Conservation (phyloP, 2,329 filamentous ascomycete genomes). For the Decorospora gaudefroyi region DNA sequence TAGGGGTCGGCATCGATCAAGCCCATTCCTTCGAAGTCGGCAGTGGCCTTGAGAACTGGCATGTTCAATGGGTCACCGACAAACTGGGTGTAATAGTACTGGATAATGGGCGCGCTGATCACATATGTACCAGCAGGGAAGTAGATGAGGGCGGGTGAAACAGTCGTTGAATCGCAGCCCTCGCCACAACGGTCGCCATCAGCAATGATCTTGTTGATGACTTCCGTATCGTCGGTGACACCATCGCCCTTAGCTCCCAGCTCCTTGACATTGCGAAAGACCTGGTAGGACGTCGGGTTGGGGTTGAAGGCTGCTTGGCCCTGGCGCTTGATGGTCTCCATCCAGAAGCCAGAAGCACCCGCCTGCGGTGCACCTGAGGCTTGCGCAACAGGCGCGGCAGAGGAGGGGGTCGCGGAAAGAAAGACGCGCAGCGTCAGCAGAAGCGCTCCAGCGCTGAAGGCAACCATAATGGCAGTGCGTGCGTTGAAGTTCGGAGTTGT, state of each 20-base stretch:
- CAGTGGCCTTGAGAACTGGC: slow-evolving; percentile 71
- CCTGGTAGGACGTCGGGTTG: slow-evolving; percentile 62
- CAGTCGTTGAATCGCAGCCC: slow-evolving; percentile 81
- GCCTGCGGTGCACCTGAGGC: slow-evolving; percentile 23
- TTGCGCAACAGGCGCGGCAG: slow-evolving; percentile 39
- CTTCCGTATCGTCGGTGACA: slow-evolving; percentile 78
- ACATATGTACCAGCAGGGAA: slow-evolving; percentile 88
- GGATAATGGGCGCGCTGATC: slow-evolving; percentile 76
- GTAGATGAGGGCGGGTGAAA: slow-evolving; percentile 84
- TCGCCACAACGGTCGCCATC: slow-evolving; percentile 78
- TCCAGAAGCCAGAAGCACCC: slow-evolving; percentile 64
- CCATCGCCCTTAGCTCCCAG: slow-evolving; percentile 61
- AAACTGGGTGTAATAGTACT: slow-evolving; percentile 93
- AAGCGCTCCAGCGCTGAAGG: slow-evolving; percentile 45
- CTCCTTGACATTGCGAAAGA: slow-evolving; percentile 57
- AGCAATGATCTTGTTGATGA: slow-evolving; percentile 83
- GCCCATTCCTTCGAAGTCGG: slow-evolving; percentile 76
- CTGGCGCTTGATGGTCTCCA: slow-evolving; percentile 69
- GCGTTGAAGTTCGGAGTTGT: slow-evolving; percentile 22
- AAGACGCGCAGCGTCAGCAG: slow-evolving; percentile 46
- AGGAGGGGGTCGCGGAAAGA: slow-evolving; percentile 36
- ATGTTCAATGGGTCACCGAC: slow-evolving; percentile 75
- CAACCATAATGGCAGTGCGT: slow-evolving; percentile 45
- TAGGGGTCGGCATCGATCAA: slow-evolving; percentile 91
- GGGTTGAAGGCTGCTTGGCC: slow-evolving; percentile 68